Evolutionary conservation across 1,284 basidiomycete species (phyloP).

Genomic region (Papiliotrema laurentii): DNA sequence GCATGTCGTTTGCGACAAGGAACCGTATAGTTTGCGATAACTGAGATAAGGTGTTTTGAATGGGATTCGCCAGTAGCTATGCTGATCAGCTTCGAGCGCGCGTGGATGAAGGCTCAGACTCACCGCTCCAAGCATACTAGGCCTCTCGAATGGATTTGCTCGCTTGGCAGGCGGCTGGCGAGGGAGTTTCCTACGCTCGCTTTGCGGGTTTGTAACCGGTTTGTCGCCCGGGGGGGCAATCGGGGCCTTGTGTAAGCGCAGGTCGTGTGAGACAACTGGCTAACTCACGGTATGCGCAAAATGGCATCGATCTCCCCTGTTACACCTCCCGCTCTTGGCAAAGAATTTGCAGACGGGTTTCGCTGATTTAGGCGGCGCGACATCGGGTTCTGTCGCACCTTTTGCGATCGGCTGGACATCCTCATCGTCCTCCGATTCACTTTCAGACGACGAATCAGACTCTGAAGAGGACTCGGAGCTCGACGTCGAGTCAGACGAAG

Average conservation of each 20-base stretch:
- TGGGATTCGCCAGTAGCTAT: conserved; percentile 67
- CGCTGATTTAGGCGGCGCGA: background rate
- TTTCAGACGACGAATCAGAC: conserved; percentile 4
- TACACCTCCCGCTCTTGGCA: conserved; percentile 33
- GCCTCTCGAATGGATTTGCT: conserved; percentile 64
- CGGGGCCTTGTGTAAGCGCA: no score
- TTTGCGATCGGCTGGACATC: background rate
- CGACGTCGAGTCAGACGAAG: conserved; percentile 3
- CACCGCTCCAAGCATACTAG: conserved; percentile 70
- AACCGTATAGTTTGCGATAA: conserved; percentile 91
- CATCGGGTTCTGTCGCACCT: background rate
- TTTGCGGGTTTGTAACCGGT: no score
- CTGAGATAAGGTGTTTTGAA: conserved; percentile 84
- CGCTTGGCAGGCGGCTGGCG: conserved; percentile 57
- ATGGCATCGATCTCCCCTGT: conserved; percentile 31
- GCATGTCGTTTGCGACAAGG: conserved; percentile 85
- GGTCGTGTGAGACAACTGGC: no score
- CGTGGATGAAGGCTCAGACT: conserved; percentile 27
- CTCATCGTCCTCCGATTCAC: background rate
- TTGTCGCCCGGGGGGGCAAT: no score
- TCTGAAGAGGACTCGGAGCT: conserved; percentile 17
- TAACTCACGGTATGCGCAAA: conserved; percentile 29
- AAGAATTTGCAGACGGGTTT: conserved; percentile 36
- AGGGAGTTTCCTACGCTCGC: conserved; percentile 22
- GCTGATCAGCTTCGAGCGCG: background rate